Evolutionary conservation across 192 early-diverging fungal genomes (phyloP), one percentile per base, ranked within the genome.

Genomic region (Backusella australiensis): DNA sequence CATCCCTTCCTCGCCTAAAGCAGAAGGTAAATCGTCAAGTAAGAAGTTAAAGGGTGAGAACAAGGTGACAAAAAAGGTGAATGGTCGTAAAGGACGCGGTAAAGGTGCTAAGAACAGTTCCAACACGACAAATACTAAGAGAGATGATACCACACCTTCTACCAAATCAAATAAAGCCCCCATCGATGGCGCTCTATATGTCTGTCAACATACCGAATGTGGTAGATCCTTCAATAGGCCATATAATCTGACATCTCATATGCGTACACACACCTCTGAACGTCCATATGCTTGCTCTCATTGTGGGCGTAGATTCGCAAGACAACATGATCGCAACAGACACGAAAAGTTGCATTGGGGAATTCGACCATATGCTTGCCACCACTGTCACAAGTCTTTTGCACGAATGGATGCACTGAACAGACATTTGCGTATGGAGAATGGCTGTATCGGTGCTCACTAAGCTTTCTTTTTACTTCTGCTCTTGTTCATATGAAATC

Each of bases 291-390:
- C 82, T 35, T 98, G 94, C 66, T 84, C 77, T 49, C 71, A 78
- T 59, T 98, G 96, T 83, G 85, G 91, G 5, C 85, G 88, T 35
- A 86, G 90, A 29, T 98, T 98, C 85, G 91, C 94, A 9, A 87
- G 96, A n/a, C 92, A 95, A 75, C 94, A 97, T 77, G 96, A 97
- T 76, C 82, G 94, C 68, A 97, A 95, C 80, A 86, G 96, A 26
- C 93, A 94, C 71, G 88, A 89, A 83, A 91, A 91, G 78, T 84
- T 93, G 46, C 93, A 94, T 65, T 89, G 89, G 29, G 92, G 92
- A 38, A 87, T 89, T 72, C 89, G 90, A 78, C 91, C 90, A 6
- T 90, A 89, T 83, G 89, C 86, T 32, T 94, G 93, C 70, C 78
- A 83, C 7, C 86, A 91, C 63, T 94, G 93, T 77, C 88, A 87